phyloP scores from a whole-genome alignment of 345 rosid genomes.

The Brassica rapa region DNA sequence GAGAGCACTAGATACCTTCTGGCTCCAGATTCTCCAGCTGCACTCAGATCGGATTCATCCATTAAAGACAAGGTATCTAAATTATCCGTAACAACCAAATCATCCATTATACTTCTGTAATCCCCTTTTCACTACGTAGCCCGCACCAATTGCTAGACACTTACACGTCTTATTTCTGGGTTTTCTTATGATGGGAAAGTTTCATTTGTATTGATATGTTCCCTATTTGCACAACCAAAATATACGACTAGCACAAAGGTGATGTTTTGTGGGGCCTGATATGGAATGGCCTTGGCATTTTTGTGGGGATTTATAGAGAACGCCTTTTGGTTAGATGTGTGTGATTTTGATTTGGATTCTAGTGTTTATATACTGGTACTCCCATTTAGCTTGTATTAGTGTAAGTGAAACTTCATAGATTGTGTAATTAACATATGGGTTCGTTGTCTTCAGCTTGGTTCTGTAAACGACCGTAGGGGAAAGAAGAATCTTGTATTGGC shows the following conservation, averaged over 20 bases:
- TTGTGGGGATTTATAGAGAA: slow-evolving; percentile 2
- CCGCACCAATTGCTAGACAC: background rate
- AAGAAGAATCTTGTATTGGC: slow-evolving; percentile 93
- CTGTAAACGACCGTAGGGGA: slow-evolving; percentile 75
- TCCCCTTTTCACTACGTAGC: slow-evolving; percentile 10
- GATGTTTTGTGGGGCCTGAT: background rate
- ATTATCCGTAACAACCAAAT: slow-evolving; percentile 2
- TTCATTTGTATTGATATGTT: slow-evolving; percentile 8
- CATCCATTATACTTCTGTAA: background rate
- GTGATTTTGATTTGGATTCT: slow-evolving; percentile 13
- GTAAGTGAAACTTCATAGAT: slow-evolving; percentile 8
- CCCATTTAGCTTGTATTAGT: slow-evolving; percentile 10
- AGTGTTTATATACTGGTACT: background rate
- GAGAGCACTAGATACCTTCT: slow-evolving; percentile 66
- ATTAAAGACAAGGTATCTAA: slow-evolving; percentile 55
- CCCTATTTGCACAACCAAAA: background rate
- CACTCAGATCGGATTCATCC: slow-evolving; percentile 58
- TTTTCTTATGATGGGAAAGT: slow-evolving; percentile 10
- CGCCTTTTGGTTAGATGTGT: background rate
- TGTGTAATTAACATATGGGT: slow-evolving; percentile 13
- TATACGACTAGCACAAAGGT: background rate
- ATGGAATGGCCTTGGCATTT: background rate
- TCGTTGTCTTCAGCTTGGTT: slow-evolving; percentile 56
- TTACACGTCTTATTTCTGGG: slow-evolving; percentile 1
- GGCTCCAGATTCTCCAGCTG: slow-evolving; percentile 87